Evolutionary conservation across 306 rosid genomes (phyloP), one percentile per base, ranked within the genome.

Genomic region (Casuarina cunninghamiana): DNA sequence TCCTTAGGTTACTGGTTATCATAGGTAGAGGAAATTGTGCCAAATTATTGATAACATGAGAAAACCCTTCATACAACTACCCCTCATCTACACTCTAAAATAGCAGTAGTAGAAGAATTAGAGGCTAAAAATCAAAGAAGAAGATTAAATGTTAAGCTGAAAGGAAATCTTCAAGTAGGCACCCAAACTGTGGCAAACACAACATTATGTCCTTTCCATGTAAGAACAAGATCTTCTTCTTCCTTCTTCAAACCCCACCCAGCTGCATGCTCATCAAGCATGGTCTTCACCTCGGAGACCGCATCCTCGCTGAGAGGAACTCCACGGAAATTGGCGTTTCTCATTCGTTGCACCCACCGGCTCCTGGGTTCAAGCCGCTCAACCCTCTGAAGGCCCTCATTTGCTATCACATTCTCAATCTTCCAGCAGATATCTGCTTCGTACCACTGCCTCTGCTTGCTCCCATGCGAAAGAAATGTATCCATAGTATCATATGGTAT

Each of bases 241-340:
- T 93, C 99, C 71, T 85, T 93, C 97, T 95, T 95, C 68, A 91
- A 63, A 2, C 99, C 99, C 99, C 99, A 95, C 1, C 99, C 99
- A 1, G 96, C 97, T 1, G 99, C 96, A 77, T 95, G 97, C 74
- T 93, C 97, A 67, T 93, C 99, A 0, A 95, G 96, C 97, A 93
- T 93, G 0, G 77, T 61, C 83, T 90, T 93, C 67, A 93, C 96
- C 82, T 95, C 98, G 37, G 72, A 71, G 19, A 89, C 86, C 1
- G 86, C 86, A 0, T 93, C 99, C 1, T 93, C 99, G 1, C 90
- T 91, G 42, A 93, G 85, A 2, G 77, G 32, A 0, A 89, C 41
- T 35, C 91, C 89, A 11, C 86, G 85, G 66, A 94, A 95, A 38
- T 70, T 80, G 0, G 91, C 93, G 39, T 58, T 84, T 44, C 84